Evolutionary conservation across 2,329 filamentous ascomycete genomes (phyloP).

Genomic region (Geoglossum cookeanum): DNA sequence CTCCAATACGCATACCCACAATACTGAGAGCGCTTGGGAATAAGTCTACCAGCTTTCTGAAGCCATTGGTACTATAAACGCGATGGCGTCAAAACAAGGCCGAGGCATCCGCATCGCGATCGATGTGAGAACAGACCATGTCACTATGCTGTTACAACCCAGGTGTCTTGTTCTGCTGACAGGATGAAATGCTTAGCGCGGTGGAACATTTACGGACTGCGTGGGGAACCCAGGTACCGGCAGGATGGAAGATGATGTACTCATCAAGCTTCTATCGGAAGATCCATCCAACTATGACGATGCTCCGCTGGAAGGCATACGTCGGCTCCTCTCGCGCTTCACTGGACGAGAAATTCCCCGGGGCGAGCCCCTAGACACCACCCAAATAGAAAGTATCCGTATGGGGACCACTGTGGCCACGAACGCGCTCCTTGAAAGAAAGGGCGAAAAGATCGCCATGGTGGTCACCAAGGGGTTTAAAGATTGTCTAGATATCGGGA

Average conservation of each 20-base stretch:
- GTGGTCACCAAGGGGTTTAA: slow-evolving; percentile 76
- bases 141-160: background rate
- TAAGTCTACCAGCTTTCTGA: background rate
- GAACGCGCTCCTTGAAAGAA: slow-evolving; percentile 75
- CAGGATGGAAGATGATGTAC: slow-evolving; percentile 50
- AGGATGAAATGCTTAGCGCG: slow-evolving; percentile 33
- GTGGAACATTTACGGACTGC: slow-evolving; percentile 85
- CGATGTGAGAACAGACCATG: slow-evolving; percentile 14
- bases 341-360: slow-evolving; percentile 56
- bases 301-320: slow-evolving; percentile 78
- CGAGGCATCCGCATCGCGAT: slow-evolving; percentile 20
- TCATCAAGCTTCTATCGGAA: slow-evolving; percentile 78
- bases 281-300: slow-evolving; percentile 82
- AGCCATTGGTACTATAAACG: background rate
- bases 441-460: slow-evolving; percentile 74
- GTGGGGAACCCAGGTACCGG: slow-evolving; percentile 60
- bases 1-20: background rate
- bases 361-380: slow-evolving; percentile 62
- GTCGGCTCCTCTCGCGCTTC: slow-evolving; percentile 66
- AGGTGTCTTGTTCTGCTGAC: background rate
- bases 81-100: background rate
- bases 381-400: slow-evolving; percentile 70
- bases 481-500: slow-evolving; percentile 75
- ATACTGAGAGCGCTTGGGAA: background rate
- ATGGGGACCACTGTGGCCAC: slow-evolving; percentile 95